phyloP scores from a whole-genome alignment of 2,329 filamentous ascomycete species.

The Colletotrichum higginsianum region DNA sequence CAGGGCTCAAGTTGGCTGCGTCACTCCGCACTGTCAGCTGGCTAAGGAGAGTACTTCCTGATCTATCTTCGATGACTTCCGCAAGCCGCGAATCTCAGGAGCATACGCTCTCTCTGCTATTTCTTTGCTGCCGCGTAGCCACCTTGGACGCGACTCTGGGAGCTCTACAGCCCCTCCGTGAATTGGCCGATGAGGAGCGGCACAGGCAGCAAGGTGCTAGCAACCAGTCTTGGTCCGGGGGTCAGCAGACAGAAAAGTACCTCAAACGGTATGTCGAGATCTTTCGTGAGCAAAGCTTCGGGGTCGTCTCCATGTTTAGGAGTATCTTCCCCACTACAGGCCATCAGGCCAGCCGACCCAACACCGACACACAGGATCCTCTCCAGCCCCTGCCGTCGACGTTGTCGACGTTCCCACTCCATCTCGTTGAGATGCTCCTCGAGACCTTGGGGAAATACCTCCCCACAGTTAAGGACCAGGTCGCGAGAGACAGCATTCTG shows the following conservation, averaged over 20 bases:
- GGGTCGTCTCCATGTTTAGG: constrained; percentile 93
- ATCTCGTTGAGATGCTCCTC: constrained; percentile 85
- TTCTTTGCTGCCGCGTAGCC: constrained; percentile 87
- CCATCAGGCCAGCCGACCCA: constrained; percentile 9
- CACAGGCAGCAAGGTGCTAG: constrained; percentile 60
- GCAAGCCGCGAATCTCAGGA: constrained; percentile 58
- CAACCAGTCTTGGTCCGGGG: constrained; percentile 71
- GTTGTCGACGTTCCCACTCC: constrained; percentile 85
- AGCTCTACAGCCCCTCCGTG: constrained; percentile 86
- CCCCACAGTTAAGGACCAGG: constrained; percentile 84
- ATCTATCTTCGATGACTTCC: constrained; percentile 63
- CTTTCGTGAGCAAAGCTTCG: constrained; percentile 97
- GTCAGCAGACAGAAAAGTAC: constrained; percentile 94
- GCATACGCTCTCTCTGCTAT: constrained; percentile 84
- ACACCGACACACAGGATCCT: constrained; percentile 52
- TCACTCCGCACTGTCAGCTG: constrained; percentile 93
- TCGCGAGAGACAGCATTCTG: constrained; percentile 86
- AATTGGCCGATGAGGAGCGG: constrained; percentile 90
- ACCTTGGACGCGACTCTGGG: constrained; percentile 85
- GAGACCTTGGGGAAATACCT: constrained; percentile 83
- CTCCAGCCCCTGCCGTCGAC: constrained; percentile 80
- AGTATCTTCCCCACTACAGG: constrained; percentile 82
- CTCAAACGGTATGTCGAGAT: constrained; percentile 97
- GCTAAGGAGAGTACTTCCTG: constrained; percentile 88
- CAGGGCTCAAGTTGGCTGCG: constrained; percentile 87